Evolutionary conservation across 352 stramenopile species (phyloP), one percentile per base, ranked within the genome.

Genomic region (Globisporangium barbulae): DNA sequence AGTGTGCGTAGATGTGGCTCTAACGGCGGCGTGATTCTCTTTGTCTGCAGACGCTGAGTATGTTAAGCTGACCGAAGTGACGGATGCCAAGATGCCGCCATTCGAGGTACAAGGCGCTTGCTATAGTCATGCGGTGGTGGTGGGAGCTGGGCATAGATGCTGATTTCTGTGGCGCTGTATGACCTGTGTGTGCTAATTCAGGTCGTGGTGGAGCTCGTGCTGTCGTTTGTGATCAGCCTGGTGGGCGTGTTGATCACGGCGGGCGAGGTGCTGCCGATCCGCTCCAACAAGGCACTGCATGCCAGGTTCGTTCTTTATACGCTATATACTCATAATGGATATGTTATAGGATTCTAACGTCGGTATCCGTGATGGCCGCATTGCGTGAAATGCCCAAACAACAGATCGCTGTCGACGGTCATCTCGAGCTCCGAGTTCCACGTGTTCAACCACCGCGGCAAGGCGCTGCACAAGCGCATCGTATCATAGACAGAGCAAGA

Each of bases 401-500:
- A 35, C 66, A 93, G 84, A 61, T 89, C 84, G 65, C 75, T 93
- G 52, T 65, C 78, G 25, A 75, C 69, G 30, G 75, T 93, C 63
- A 71, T 89, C 60, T 90, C 79, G 39, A 83, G 72, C 52, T 79
- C 85, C 15, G 82, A 93, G 59, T 93, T 93, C 67, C 71, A 86
- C 69, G 81, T 91, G 69, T 93, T 91, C 71, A 91, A 90, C 70
- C 85, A 93, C 71, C 82, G 85, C 64, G 82, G 74, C 58, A 85
- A 89, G 69, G 75, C 82, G 42, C 73, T 93, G 45, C 80, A 88
- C 75, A 90, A 89, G 68, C 81, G 78, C 47, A 72, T 89, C 44
- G 75, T 55, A 10, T 68, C 72, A 41, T 74, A 74, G 52, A 37
- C 28, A 54, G 54, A 19, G n/a, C 25, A 25, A 19, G 13, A 33